Conservation (phyloP, 768 basidiomycete species). For the Ramaria sp. region DNA sequence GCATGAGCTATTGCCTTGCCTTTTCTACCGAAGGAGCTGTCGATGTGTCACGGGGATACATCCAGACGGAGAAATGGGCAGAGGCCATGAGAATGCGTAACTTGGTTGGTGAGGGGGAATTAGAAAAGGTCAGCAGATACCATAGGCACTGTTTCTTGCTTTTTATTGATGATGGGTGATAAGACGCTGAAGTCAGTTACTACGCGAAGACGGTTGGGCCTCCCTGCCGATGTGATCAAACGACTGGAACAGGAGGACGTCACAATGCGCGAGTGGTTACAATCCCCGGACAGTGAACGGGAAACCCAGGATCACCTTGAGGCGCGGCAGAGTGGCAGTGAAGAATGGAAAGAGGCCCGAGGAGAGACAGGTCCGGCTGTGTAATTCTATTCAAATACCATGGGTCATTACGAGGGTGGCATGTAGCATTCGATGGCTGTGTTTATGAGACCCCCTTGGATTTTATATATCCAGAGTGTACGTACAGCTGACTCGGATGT, state of each 20-base stretch:
- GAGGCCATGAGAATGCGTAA: conserved; percentile 8
- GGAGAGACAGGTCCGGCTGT: conserved; percentile 18
- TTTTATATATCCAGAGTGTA: no score
- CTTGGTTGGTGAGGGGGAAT: conserved; percentile 13
- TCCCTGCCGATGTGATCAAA: conserved; percentile 7
- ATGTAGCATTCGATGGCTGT: not conserved
- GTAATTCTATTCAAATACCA: not conserved
- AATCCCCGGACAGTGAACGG: conserved; percentile 12
- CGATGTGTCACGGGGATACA: conserved; percentile 17
- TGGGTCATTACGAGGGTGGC: no score
- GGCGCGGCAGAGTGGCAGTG: conserved; percentile 22
- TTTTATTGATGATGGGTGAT: not conserved
- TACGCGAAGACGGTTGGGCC: conserved; percentile 12
- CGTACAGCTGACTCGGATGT: not conserved
- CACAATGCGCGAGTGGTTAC: conserved; percentile 13
- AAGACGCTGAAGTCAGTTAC: conserved; percentile 18
- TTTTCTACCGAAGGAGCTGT: conserved; percentile 15
- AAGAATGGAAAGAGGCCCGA: conserved; percentile 23
- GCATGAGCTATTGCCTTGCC: conserved; percentile 23
- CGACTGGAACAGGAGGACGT: conserved; percentile 18
- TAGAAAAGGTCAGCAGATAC: conserved; percentile 15
- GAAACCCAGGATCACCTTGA: conserved; percentile 11
- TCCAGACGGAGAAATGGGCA: conserved; percentile 5
- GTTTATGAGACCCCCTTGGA: no score
- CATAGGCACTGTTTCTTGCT: not conserved